These are phyloP conservation scores for Rubroboletus satanas DNA, from an alignment of 768 basidiomycete species.

Conservation along the genomic window DNA sequence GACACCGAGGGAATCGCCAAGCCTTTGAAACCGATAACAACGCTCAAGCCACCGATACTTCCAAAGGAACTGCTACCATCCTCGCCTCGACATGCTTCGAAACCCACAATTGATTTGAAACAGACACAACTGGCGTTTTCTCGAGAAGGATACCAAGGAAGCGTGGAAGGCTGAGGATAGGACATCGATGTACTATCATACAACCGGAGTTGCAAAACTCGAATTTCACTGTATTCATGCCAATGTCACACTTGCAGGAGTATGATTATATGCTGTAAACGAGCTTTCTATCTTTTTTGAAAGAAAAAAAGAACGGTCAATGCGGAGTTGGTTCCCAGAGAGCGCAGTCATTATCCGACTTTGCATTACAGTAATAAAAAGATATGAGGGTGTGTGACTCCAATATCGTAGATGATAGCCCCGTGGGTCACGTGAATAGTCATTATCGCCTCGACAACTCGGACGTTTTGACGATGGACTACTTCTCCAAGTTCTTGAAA, in stretches of 20 bases:
- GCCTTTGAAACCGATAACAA: constrained; percentile 29
- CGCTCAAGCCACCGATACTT: constrained; percentile 27
- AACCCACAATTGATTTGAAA: constrained; percentile 9
- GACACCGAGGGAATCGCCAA: constrained; percentile 1
- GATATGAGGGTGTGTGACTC: too few relatives aligned
- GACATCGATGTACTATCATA: neutral
- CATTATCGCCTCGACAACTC: neutral
- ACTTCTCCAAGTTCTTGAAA: constrained; percentile 77
- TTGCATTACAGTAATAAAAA: too few relatives aligned
- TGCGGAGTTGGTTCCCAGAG: too few relatives aligned
- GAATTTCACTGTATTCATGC: too few relatives aligned
- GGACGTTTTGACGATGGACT: constrained; percentile 54
- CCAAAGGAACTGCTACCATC: constrained; percentile 23
- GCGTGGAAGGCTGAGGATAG: neutral
- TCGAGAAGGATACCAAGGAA: neutral
- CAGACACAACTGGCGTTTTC: constrained; percentile 22
- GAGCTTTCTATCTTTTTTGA: too few relatives aligned
- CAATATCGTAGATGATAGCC: too few relatives aligned
- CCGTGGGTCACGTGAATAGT: constrained; percentile 15
- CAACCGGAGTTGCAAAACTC: too few relatives aligned
- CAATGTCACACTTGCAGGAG: too few relatives aligned
- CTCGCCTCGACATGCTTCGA: constrained; percentile 2
- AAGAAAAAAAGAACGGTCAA: too few relatives aligned
- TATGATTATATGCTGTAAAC: too few relatives aligned
- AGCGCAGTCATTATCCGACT: too few relatives aligned